Percentiles rank a stretch among this genome's conserved stretches.
These are phyloP conservation scores for Pouteria campechiana DNA, from an alignment of 179 eudicot genomes.

Conservation along the genomic window DNA sequence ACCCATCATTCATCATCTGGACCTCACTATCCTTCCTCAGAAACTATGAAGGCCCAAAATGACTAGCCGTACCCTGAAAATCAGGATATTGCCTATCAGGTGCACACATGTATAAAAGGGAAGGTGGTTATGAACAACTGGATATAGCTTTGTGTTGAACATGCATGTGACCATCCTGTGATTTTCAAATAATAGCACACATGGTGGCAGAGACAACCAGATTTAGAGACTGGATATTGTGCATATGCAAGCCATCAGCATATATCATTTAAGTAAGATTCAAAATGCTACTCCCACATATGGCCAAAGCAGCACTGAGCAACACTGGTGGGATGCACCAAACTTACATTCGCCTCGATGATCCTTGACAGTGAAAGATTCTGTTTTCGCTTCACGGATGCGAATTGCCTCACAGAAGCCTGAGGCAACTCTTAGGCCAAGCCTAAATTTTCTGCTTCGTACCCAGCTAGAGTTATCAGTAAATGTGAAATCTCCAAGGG, in stretches of 20 bases:
- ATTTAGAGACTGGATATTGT: too few species aligned
- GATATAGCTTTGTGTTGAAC: too few species aligned
- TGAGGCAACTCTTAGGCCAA: slow-evolving; percentile 74
- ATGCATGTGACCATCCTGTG: too few species aligned
- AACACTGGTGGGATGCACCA: not conserved
- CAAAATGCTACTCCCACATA: too few species aligned
- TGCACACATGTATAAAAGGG: too few species aligned
- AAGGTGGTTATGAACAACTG: too few species aligned
- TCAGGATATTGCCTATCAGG: too few species aligned
- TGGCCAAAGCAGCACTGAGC: too few species aligned
- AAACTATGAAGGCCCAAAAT: not conserved
- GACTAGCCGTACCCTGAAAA: too few species aligned
- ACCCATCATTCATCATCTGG: not conserved
- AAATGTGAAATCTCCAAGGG: slow-evolving; percentile 83
- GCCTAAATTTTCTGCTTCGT: slow-evolving; percentile 87
- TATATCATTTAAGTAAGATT: too few species aligned
- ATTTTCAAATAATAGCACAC: slow-evolving; percentile 1
- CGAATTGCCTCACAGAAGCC: slow-evolving; percentile 72
- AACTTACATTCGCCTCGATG: slow-evolving; percentile 95
- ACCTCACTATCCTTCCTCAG: too few species aligned
- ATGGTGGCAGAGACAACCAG: not conserved
- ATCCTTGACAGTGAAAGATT: slow-evolving; percentile 94
- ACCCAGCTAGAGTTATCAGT: slow-evolving; percentile 99
- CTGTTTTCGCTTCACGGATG: slow-evolving; percentile 89
- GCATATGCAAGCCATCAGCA: too few species aligned